Base-by-base conservation (phyloP, 148 eudicot genomes). In the Fagopyrum homotropicum region DNA sequence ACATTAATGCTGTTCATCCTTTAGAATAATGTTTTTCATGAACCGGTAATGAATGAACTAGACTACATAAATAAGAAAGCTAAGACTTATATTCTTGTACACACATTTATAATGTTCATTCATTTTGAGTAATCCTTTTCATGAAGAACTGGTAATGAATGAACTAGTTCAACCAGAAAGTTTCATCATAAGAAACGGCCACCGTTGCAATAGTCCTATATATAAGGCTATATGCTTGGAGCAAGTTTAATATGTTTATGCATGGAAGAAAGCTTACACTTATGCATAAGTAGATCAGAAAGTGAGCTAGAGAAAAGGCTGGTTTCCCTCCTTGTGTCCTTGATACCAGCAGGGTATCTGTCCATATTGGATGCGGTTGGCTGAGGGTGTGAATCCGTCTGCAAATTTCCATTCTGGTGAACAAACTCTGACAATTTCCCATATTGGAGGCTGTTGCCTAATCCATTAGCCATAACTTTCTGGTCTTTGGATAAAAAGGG, bases 271-370 rank as follows among this genome's bases (percentile, higher is more conserved):
- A 59, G 68, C 87, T 84, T 80, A 84, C 87, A 3, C 63, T 84
- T 84, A 46, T 78, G 85, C 78, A 72, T 59, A 74, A 80, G 78
- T 79, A 84, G 68, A 48, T 82, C 87, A 7, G 87, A 84, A 11
- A 81, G 69, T 1, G 84, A 77, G 73, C 84, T 80, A 14, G 81
- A 83, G 74, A 86, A 83, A 66, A 86, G 85, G 77, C 83, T 82
- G 79, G 82, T 82, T 73, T 85, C 87, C 44, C 74, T 64, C 15
- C 77, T 79, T 74, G 82, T 79, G 47, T 80, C 84, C n/a, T 80
- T 78, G 50, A 84, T 77, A 35, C 79, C 81, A 59, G 74, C 72
- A 73, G 76, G 79, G 66, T 76, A 84, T 72, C 82, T 45, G 56
- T 76, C 83, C 71, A 66, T 73, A 60, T 30, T 81, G 61, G 14